Conservation (phyloP, 495 filamentous ascomycete species). For the Daldinia childiae region DNA sequence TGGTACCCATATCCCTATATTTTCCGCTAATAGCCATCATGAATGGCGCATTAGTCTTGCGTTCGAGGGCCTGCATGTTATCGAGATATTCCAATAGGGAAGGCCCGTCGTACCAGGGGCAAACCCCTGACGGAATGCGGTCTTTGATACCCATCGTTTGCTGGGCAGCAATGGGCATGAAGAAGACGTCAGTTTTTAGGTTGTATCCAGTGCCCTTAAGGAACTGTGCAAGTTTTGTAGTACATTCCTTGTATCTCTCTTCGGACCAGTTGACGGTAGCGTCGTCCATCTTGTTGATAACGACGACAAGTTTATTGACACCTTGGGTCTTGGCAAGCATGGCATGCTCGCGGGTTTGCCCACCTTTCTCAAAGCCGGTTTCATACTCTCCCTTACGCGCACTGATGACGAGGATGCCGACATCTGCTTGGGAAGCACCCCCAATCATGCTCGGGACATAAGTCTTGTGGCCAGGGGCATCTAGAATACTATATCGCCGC, state of each 20-base stretch:
- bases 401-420: conserved; percentile 95
- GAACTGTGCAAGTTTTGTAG: conserved; percentile 85
- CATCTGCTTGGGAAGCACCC: conserved; percentile 94
- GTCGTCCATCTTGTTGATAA: conserved; percentile 98
- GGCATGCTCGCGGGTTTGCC: conserved; percentile 96
- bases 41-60: conserved; percentile 97
- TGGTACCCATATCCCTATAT: conserved; percentile 97
- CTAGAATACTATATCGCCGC: conserved; percentile 89
- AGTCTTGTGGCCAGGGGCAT: conserved; percentile 96
- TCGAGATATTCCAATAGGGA: conserved; percentile 94
- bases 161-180: conserved; percentile 97
- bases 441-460: conserved; percentile 97
- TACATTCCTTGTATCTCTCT: conserved; percentile 91
- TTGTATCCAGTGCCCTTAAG: conserved; percentile 92
- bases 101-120: conserved; percentile 88
- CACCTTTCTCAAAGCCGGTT: conserved; percentile 99
- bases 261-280: conserved; percentile 94
- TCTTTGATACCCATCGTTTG: conserved; percentile 86
- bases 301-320: conserved; percentile 92
- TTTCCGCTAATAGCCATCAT: conserved; percentile 98
- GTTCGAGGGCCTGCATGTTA: conserved; percentile 87
- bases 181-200: conserved; percentile 85
- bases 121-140: conserved; percentile 77
- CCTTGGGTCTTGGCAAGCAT: conserved; percentile 98
- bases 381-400: conserved; percentile 99